Base-by-base conservation (phyloP, 2,329 filamentous ascomycete genomes). In the Microdochium trichocladiopsis region DNA sequence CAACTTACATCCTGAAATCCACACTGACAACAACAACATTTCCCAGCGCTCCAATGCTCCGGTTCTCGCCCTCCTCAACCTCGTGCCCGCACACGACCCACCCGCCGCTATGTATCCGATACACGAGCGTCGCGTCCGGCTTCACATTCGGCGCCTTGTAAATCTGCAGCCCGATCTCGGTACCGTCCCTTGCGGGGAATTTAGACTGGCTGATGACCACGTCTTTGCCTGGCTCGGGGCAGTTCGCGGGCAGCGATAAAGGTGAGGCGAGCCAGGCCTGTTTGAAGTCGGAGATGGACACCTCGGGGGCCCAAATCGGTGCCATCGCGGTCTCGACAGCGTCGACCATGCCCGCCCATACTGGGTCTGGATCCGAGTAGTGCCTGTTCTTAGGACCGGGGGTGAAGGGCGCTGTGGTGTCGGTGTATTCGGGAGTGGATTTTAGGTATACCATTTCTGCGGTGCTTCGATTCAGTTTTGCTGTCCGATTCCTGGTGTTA, bases 71-170 rank as follows among this genome's bases (percentile, higher is more conserved):
- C 28, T 64, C 61, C 49, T 72, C 69, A 5, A 62, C 63, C 52
- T 61, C 62, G 31, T 70, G 68, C 2, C 61, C 53, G 21, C 68
- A 67, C 10, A 71, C 59, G 1, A 60, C 58, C 63, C 63, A 67
- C 10, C 67, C 69, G 9, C 69, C 68, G n/a, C 69, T 69, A 50
- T 71, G 69, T 55, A 68, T 66, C 33, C 68, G 59, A 53, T 70
- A 58, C 50, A 68, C 57, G 31, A 66, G 53, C 4, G 62, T 61
- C 5, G 61, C 57, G n/a, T 56, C 51, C 1, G 55, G 50, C 10
- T 14, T 36, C 2, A 58, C 57, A 22, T 58, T 57, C 22, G 58
- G 62, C 16, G 62, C 61, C 54, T 62, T 63, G 52, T 69, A 68
- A 6, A 69, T 56, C 57, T 70, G 70, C 52, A 72, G 52, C 57